Conservation (phyloP, 2,329 filamentous ascomycete genomes). For the Colletotrichum cordylinicola region DNA sequence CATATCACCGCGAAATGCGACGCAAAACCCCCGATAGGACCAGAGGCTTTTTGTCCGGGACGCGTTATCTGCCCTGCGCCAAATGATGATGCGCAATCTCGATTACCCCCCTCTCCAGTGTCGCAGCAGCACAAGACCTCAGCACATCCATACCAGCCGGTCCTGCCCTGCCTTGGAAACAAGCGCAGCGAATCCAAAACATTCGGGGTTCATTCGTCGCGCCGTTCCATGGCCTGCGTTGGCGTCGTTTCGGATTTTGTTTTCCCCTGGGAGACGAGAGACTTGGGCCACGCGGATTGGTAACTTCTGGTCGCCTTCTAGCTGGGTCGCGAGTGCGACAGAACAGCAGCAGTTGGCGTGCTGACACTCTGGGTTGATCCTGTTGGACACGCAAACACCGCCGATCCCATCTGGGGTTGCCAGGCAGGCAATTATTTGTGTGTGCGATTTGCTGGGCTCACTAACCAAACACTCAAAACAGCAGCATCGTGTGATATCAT, state of each 20-base stretch:
- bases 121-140: background rate
- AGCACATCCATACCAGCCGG: background rate
- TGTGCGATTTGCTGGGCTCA: background rate
- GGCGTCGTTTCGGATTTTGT: background rate
- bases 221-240: background rate
- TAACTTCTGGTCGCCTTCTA: background rate
- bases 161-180: background rate
- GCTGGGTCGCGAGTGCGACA: background rate
- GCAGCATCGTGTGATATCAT: background rate
- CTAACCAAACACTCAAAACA: background rate
- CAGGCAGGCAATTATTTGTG: background rate
- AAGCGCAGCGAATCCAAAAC: background rate
- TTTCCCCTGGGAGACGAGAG: background rate
- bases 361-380: background rate
- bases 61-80: background rate
- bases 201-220: background rate
- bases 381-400: background rate
- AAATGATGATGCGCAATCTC: conserved; percentile 10
- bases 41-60: background rate
- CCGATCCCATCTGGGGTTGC: background rate
- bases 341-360: background rate
- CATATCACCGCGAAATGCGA: background rate
- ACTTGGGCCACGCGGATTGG: background rate
- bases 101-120: background rate
- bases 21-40: background rate